Base-by-base conservation (phyloP, 331 rosid species). In the Rosa hybrid region DNA sequence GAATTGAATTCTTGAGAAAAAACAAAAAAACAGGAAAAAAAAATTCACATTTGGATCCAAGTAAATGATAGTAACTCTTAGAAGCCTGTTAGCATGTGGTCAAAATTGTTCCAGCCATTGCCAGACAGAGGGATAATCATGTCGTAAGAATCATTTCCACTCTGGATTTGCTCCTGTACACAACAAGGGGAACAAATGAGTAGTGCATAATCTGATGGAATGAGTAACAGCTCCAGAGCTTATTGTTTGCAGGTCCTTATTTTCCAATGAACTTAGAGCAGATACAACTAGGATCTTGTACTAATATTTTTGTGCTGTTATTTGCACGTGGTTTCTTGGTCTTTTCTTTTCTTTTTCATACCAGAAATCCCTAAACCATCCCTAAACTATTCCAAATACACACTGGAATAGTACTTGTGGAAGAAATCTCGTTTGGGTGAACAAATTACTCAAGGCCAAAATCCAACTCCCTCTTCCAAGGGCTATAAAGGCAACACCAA, bases 81-180 rank as follows among this genome's bases (percentile, higher is more conserved):
- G 68, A 13, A 76, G 71, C 71, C 12, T 60, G 71, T 62, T 76
- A 76, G 79, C 79, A 60, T 76, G 14, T 60, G 71, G 79, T 60
- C 79, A 76, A 76, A 76, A 60, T 62, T 76, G 79, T 62, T 76
- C 71, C 71, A 20, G 79, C 79, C 60, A 45, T 25, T 6, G 59
- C 60, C 79, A 12, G 13, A 76, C 30, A 23, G 71, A 25, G 45
- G 65, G 77, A 74, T 20, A 53, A 18, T 30, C 30, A 27, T 27
- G 30, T 27, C 1, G 30, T 27, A 27, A 27, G 30, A 27, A 27
- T 27, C 59, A 46, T 60, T 76, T 60, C 79, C 71, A 62, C 79
- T 44, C 18, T 60, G 45, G 27, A 44, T 44, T 7, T 27, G 7
- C 30, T 76, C 79, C 30, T 60, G 71, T 2, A 45, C 8, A 21